A percentile compares a stretch with the other conserved stretches of the same genome.
These are phyloP conservation scores for Pistacia atlantica DNA, from an alignment of 345 rosid genomes.

Conservation along the genomic window DNA sequence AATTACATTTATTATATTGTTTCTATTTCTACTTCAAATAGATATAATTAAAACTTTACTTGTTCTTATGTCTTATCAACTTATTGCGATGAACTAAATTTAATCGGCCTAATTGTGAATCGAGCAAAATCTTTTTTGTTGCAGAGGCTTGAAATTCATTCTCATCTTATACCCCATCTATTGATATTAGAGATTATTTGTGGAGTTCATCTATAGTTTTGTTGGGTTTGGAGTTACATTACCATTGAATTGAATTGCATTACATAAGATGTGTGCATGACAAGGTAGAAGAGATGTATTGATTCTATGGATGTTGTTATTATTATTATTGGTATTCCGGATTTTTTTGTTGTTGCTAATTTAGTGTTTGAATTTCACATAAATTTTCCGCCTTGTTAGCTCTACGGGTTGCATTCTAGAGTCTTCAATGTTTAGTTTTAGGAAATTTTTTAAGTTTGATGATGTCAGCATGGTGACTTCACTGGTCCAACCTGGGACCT, in stretches of 20 bases:
- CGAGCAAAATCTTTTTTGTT: background rate
- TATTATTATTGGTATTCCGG: background rate
- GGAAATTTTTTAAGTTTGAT: too few relatives aligned
- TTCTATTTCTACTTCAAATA: background rate
- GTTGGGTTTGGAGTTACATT: conserved; percentile 1
- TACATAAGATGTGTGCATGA: background rate
- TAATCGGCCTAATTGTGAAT: conserved; percentile 2
- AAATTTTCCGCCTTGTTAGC: conserved; percentile 48
- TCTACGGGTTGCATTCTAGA: conserved; percentile 64
- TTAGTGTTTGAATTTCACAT: conserved; percentile 31
- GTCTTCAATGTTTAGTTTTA: conserved; percentile 24
- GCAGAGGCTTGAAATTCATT: background rate
- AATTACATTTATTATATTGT: conserved; percentile 2
- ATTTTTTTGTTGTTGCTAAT: conserved; percentile 15
- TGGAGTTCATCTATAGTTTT: background rate
- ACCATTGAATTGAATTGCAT: background rate
- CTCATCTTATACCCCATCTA: background rate
- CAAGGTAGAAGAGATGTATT: background rate
- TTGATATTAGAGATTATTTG: background rate
- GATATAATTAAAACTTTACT: background rate
- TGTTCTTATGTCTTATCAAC: background rate
- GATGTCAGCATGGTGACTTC: too few relatives aligned
- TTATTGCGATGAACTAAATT: background rate
- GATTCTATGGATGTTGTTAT: conserved; percentile 8
- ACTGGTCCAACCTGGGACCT: too few relatives aligned